These are phyloP conservation scores for Saccharata proteae DNA, from an alignment of 2,329 filamentous ascomycete species.

Conservation along the genomic window DNA sequence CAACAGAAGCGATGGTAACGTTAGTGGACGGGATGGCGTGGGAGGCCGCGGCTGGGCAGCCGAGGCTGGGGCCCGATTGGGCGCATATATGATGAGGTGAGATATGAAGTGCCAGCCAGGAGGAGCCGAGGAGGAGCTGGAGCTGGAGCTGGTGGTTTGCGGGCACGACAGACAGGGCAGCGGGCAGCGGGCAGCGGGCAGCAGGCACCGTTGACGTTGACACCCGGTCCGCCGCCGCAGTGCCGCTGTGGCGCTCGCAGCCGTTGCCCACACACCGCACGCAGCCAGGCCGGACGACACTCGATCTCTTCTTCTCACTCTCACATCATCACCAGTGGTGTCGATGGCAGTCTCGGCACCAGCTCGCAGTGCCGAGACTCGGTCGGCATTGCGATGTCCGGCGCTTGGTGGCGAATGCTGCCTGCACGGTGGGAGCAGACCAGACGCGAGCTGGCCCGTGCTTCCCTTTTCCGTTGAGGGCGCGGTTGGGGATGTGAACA, in stretches of 20 bases:
- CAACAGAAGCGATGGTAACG: too few relatives aligned
- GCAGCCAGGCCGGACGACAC: conserved; percentile 1
- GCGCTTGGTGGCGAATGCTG: too few relatives aligned
- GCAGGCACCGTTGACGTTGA: too few relatives aligned
- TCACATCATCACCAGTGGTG: too few relatives aligned
- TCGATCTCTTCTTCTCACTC: too few relatives aligned
- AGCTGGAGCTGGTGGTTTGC: not conserved
- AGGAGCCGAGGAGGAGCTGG: not conserved
- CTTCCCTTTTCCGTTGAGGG: conserved; percentile 7
- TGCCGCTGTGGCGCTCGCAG: conserved; percentile 1
- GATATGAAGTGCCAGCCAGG: not conserved
- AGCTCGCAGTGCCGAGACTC: too few relatives aligned
- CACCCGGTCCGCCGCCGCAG: too few relatives aligned
- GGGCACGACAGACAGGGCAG: not conserved
- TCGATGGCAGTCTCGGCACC: too few relatives aligned
- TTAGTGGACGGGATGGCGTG: too few relatives aligned
- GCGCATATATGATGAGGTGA: conserved; percentile 3
- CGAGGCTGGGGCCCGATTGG: conserved; percentile 6
- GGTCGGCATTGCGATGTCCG: too few relatives aligned
- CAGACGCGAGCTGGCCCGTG: conserved; percentile 4
- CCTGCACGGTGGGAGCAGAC: not conserved
- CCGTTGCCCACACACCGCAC: not conserved
- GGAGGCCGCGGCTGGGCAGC: too few relatives aligned
- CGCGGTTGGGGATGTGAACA: conserved; percentile 8
- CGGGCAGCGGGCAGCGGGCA: not conserved